Evolutionary conservation across 257 asterid genomes (phyloP).

Genomic region (Hygrophila difformis): DNA sequence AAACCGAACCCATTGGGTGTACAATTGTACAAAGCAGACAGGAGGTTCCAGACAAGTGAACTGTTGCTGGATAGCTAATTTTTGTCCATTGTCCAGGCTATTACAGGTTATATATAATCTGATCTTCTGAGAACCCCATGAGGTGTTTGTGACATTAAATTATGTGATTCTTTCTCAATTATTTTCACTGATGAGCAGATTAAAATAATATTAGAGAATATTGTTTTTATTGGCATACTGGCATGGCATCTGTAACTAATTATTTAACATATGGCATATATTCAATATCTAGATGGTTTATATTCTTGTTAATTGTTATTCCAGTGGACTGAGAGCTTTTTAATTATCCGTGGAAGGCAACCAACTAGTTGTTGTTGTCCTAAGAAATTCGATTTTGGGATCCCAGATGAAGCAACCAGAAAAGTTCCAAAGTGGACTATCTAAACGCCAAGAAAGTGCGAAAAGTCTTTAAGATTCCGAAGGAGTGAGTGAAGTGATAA

Average conservation of each 20-base stretch:
- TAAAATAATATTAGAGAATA: slow-evolving; percentile 39
- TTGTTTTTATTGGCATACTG: slow-evolving; percentile 17
- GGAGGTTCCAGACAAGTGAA: slow-evolving; percentile 11
- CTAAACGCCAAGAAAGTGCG: too few species aligned
- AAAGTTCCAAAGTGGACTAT: too few species aligned
- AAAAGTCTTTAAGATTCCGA: too few species aligned
- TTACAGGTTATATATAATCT: slow-evolving; percentile 5
- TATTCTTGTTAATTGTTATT: slow-evolving; percentile 14
- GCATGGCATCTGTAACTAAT: slow-evolving; percentile 39
- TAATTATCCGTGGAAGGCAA: too few species aligned
- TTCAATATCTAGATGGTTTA: slow-evolving; percentile 26
- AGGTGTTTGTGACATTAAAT: slow-evolving; percentile 13
- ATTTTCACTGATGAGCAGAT: slow-evolving; percentile 14
- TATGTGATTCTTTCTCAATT: slow-evolving; percentile 21
- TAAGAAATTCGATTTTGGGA: too few species aligned
- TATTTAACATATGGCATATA: slow-evolving; percentile 32
- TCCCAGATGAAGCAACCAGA: too few species aligned
- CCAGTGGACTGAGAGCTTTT: slow-evolving; percentile 1
- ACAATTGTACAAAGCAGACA: background rate
- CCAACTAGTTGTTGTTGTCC: too few species aligned
- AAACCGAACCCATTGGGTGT: slow-evolving; percentile 31
- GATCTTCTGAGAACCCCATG: background rate
- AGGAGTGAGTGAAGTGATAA: too few species aligned
- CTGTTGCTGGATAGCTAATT: slow-evolving; percentile 6
- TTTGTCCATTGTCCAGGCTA: slow-evolving; percentile 29